phyloP scores from a whole-genome alignment of 2,329 filamentous ascomycete species.

The Capronia coronata region DNA sequence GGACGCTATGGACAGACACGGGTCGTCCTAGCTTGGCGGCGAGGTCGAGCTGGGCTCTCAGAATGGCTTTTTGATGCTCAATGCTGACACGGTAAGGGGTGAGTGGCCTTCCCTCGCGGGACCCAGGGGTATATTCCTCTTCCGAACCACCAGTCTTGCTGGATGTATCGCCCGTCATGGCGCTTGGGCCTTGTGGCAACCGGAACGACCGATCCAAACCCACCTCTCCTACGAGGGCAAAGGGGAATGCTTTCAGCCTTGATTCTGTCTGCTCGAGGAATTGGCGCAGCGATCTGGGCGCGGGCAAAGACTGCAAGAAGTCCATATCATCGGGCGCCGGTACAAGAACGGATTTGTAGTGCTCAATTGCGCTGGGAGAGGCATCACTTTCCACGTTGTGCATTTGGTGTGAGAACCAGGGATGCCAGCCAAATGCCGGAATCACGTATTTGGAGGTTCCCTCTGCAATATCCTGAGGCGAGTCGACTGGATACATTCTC shows the following conservation, averaged over 20 bases:
- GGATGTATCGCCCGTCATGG: constrained; percentile 34
- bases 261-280: constrained; percentile 47
- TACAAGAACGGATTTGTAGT: constrained; percentile 51
- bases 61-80: constrained; percentile 52
- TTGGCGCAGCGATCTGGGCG: constrained; percentile 47
- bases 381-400: constrained; percentile 33
- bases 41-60: constrained; percentile 53
- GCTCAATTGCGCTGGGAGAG: constrained; percentile 35
- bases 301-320: constrained; percentile 48
- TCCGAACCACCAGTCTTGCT: constrained; percentile 32
- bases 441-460: constrained; percentile 43
- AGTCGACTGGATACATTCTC: constrained; percentile 24
- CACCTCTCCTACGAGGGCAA: constrained; percentile 56
- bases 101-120: constrained; percentile 52
- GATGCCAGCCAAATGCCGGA: constrained; percentile 62
- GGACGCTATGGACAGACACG: constrained; percentile 58
- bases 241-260: constrained; percentile 46
- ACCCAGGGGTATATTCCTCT: constrained; percentile 50
- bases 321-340: constrained; percentile 42
- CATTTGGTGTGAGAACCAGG: constrained; percentile 61
- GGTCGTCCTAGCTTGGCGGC: constrained; percentile 53
- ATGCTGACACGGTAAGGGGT: constrained; percentile 53
- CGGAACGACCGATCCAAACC: constrained; percentile 58
- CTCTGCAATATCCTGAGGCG: constrained; percentile 6
- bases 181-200: constrained; percentile 48